phyloP scores from a whole-genome alignment of 495 filamentous ascomycete genomes.

The Pyronema domesticum region DNA sequence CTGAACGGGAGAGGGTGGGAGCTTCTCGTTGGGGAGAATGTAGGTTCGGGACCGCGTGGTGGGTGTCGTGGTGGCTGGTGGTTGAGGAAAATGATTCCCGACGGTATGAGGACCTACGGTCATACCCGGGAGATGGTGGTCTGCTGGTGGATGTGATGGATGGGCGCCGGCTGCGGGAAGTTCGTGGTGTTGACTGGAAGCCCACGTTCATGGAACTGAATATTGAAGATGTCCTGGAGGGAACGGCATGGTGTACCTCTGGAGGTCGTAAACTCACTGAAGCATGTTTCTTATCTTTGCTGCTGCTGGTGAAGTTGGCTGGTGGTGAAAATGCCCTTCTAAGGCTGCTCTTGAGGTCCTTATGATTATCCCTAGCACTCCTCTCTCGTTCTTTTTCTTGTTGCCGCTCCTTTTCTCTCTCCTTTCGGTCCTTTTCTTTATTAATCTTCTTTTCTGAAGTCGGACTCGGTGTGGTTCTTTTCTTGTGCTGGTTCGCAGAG shows the following conservation, averaged over 20 bases:
- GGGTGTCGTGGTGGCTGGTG: slow-evolving; percentile 6
- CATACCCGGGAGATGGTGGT: slow-evolving; percentile 5
- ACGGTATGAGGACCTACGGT: slow-evolving; percentile 9
- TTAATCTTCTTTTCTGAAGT: background rate
- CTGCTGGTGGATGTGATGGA: background rate
- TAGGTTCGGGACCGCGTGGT: slow-evolving; percentile 1
- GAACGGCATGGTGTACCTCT: slow-evolving; percentile 1
- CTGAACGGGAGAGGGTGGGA: background rate
- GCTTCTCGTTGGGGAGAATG: background rate
- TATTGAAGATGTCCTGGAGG: background rate
- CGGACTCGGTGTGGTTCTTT: background rate
- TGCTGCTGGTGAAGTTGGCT: background rate
- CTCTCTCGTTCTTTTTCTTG: slow-evolving; percentile 7
- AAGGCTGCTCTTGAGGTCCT: background rate
- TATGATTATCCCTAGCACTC: slow-evolving; percentile 3
- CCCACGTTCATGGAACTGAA: background rate
- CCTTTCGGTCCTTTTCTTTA: slow-evolving; percentile 2
- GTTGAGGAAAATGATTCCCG: slow-evolving; percentile 17
- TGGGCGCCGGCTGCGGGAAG: background rate
- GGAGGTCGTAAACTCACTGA: background rate
- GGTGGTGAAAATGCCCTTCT: background rate
- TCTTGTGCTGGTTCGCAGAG: slow-evolving; percentile 5
- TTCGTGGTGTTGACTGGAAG: background rate
- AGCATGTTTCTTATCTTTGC: background rate
- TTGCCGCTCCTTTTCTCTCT: slow-evolving; percentile 9